Percentiles rank a stretch among this genome's conserved stretches.
These are phyloP conservation scores for Coniophora puteana DNA, from an alignment of 1,284 basidiomycete genomes.

Conservation along the genomic window DNA sequence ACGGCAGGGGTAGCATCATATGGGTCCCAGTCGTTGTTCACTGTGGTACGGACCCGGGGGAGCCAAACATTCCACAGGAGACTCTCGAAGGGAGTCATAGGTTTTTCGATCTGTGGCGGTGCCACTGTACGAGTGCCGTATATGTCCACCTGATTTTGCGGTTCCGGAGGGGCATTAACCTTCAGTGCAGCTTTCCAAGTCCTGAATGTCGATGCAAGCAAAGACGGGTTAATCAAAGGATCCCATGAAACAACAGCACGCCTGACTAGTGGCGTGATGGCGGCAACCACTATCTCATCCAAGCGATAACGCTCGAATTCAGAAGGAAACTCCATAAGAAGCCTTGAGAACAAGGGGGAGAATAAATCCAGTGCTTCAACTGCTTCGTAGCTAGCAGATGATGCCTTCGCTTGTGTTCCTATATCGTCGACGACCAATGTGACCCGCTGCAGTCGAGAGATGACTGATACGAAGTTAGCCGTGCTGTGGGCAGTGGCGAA, in stretches of 20 bases:
- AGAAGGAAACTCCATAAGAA: slow-evolving; percentile 66
- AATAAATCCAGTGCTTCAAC: slow-evolving; percentile 74
- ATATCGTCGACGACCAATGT: slow-evolving; percentile 74
- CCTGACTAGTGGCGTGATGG: slow-evolving; percentile 78
- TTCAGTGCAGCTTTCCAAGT: slow-evolving; percentile 68
- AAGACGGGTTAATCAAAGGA: slow-evolving; percentile 65
- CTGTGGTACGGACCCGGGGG: slow-evolving; percentile 84
- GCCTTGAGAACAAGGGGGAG: slow-evolving; percentile 64
- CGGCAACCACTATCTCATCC: slow-evolving; percentile 91
- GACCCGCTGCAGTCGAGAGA: slow-evolving; percentile 71
- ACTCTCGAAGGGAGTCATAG: slow-evolving; percentile 95
- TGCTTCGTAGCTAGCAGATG: slow-evolving; percentile 59
- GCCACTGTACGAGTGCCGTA: slow-evolving; percentile 46
- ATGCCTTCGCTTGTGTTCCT: slow-evolving; percentile 56
- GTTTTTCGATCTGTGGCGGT: slow-evolving; percentile 40
- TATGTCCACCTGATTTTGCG: slow-evolving; percentile 47
- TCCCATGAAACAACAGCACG: slow-evolving; percentile 67
- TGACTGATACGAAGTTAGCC: slow-evolving; percentile 46
- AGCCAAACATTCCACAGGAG: slow-evolving; percentile 95
- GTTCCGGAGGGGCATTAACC: slow-evolving; percentile 43
- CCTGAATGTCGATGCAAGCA: slow-evolving; percentile 61
- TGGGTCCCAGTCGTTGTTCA: slow-evolving; percentile 93
- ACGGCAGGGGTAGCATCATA: slow-evolving; percentile 72
- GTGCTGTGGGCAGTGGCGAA: slow-evolving; percentile 2
- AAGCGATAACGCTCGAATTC: slow-evolving; percentile 81